Conservation (phyloP, 2,329 filamentous ascomycete species). For the Coleophoma cylindrospora region DNA sequence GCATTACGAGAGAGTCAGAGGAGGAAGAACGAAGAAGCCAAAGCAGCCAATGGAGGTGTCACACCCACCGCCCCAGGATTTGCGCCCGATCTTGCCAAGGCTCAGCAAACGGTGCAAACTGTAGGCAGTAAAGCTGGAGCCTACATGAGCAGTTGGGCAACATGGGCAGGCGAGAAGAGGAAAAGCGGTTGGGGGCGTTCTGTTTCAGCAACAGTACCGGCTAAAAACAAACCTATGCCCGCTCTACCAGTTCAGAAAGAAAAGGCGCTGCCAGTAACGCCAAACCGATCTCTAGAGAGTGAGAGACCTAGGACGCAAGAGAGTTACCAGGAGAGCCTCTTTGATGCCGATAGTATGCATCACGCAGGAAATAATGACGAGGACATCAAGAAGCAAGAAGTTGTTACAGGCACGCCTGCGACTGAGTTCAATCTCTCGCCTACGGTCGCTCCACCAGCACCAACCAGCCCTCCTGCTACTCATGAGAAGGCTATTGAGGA, state of each 20-base stretch:
- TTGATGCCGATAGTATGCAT: conserved; percentile 22
- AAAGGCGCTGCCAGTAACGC: conserved; percentile 4
- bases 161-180: conserved; percentile 72
- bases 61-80: conserved; percentile 11
- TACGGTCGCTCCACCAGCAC: background rate
- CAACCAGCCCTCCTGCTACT: background rate
- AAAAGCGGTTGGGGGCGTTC: conserved; percentile 35
- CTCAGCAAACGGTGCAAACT: conserved; percentile 40
- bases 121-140: conserved; percentile 53
- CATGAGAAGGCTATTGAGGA: conserved; percentile 1
- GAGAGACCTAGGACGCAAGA: conserved; percentile 18
- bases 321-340: conserved; percentile 25
- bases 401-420: background rate
- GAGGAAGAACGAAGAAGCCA: conserved; percentile 54
- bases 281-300: conserved; percentile 3
- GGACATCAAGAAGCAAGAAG: background rate
- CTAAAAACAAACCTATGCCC: background rate
- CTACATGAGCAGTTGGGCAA: conserved; percentile 65
- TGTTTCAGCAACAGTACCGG: conserved; percentile 4
- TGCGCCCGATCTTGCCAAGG: conserved; percentile 33
- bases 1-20: conserved; percentile 69
- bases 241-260: conserved; percentile 1
- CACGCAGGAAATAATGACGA: background rate
- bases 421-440: background rate
- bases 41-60: conserved; percentile 21